phyloP scores from a whole-genome alignment of 352 stramenopile species.

The Phytophthora citricola region DNA sequence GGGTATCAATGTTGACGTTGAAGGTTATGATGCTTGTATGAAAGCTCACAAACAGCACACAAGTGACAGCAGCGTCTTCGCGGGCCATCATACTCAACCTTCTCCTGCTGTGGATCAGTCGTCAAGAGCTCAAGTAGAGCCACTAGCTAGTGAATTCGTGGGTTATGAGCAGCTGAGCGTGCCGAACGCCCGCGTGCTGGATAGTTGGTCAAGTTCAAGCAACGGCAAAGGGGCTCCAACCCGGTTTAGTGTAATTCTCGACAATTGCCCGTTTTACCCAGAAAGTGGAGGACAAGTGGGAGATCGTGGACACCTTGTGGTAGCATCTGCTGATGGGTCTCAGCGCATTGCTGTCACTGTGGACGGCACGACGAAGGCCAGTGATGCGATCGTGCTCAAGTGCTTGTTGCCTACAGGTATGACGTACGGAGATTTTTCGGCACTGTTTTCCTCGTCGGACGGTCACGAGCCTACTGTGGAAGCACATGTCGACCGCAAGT shows the following conservation, averaged over 20 bases:
- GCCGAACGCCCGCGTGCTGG: slow-evolving; percentile 41
- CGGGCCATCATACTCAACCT: slow-evolving; percentile 31
- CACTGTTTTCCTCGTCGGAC: slow-evolving; percentile 17
- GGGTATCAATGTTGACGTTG: slow-evolving; percentile 59
- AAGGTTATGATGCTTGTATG: slow-evolving; percentile 59
- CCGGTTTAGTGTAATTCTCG: slow-evolving; percentile 52
- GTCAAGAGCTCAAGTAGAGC: background rate
- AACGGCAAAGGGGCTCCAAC: slow-evolving; percentile 10
- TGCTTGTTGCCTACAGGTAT: slow-evolving; percentile 45
- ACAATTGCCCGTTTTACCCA: slow-evolving; percentile 78
- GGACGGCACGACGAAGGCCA: slow-evolving; percentile 50
- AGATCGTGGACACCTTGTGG: slow-evolving; percentile 52
- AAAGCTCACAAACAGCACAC: slow-evolving; percentile 59
- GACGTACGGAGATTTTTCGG: slow-evolving; percentile 38
- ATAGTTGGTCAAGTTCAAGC: slow-evolving; percentile 35
- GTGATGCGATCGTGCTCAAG: slow-evolving; percentile 52
- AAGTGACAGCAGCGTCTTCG: slow-evolving; percentile 52
- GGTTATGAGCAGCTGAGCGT: slow-evolving; percentile 65
- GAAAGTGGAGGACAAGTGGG: slow-evolving; percentile 83
- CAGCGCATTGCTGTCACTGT: slow-evolving; percentile 35
- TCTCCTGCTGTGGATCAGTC: slow-evolving; percentile 10
- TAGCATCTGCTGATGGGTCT: slow-evolving; percentile 21
- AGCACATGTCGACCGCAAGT: slow-evolving; percentile 54
- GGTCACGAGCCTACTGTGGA: slow-evolving; percentile 29
- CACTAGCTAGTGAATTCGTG: slow-evolving; percentile 49